Conservation (phyloP, 345 rosid species). For the Salix suchowensis region DNA sequence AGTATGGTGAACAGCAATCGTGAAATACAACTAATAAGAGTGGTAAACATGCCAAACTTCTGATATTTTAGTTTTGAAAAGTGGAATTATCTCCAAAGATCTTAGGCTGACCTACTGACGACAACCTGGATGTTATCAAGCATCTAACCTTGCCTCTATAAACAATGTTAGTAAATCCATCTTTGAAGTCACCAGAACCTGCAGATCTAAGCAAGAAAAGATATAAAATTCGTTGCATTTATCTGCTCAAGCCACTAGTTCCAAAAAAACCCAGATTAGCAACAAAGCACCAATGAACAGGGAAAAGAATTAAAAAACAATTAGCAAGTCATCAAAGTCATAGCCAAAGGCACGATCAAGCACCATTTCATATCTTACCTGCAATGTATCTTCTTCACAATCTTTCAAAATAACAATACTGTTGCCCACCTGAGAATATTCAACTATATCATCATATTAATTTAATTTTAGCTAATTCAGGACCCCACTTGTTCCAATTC, state of each 20-base stretch:
- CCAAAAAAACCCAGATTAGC: constrained; percentile 6
- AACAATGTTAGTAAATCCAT: constrained; percentile 9
- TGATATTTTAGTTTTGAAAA: background rate
- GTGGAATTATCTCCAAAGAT: constrained; percentile 8
- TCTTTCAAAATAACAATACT: background rate
- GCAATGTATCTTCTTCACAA: background rate
- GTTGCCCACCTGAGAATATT: background rate
- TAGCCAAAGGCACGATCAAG: background rate
- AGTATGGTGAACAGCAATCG: background rate
- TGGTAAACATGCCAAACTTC: background rate
- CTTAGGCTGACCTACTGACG: background rate
- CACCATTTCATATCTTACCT: background rate
- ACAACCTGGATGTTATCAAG: constrained; percentile 7
- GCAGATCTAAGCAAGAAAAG: constrained; percentile 9
- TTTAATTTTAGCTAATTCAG: background rate
- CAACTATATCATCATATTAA: background rate
- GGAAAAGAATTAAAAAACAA: background rate
- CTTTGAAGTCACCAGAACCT: constrained; percentile 8
- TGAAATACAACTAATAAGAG: background rate
- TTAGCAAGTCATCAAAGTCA: background rate
- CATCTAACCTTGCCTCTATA: constrained; percentile 13
- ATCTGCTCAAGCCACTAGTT: constrained; percentile 3
- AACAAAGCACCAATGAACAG: background rate
- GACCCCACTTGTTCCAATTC: background rate
- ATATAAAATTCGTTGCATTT: constrained; percentile 4